Evolutionary conservation across 2,329 filamentous ascomycete genomes (phyloP).

Genomic region (Juglanconis oblonga): DNA sequence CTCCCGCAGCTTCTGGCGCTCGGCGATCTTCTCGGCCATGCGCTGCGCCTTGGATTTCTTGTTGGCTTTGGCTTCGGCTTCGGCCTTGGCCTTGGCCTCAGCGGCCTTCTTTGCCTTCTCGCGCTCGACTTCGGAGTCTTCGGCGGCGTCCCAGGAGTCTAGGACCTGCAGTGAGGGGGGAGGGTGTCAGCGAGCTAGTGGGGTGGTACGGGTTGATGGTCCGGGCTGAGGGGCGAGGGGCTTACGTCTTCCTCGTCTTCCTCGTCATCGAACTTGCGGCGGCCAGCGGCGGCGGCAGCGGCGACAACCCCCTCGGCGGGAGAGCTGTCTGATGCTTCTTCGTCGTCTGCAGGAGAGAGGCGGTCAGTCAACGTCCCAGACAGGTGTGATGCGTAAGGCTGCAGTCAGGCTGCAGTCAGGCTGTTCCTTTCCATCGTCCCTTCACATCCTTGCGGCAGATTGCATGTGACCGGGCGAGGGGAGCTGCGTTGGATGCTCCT

Average conservation of each 20-base stretch:
- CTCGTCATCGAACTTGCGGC: conserved; percentile 85
- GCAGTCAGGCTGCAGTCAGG: neutral
- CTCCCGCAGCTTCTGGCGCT: conserved; percentile 50
- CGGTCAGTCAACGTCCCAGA: conserved; percentile 20
- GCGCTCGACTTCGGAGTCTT: conserved; percentile 94
- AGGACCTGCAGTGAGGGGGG: conserved; percentile 60
- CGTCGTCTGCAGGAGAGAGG: conserved; percentile 30
- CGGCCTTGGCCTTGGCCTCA: conserved; percentile 84
- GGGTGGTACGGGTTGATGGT: neutral
- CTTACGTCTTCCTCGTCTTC: conserved; percentile 79
- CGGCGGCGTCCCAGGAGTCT: conserved; percentile 94
- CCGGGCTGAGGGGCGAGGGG: conserved; percentile 7
- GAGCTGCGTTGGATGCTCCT: neutral
- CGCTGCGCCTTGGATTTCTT: conserved; percentile 89
- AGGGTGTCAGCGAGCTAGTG: neutral
- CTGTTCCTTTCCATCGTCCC: neutral
- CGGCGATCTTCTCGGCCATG: conserved; percentile 73
- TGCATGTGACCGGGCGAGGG: neutral
- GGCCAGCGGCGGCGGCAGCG: conserved; percentile 31
- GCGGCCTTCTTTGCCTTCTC: conserved; percentile 88
- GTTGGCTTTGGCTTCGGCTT: conserved; percentile 80
- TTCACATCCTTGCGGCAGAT: neutral
- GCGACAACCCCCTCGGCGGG: conserved; percentile 33
- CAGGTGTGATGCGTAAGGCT: neutral
- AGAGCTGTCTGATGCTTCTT: conserved; percentile 34